Evolutionary conservation across 164 flowering plant genomes (phyloP).

Genomic region (Nymphaea thermarum): DNA sequence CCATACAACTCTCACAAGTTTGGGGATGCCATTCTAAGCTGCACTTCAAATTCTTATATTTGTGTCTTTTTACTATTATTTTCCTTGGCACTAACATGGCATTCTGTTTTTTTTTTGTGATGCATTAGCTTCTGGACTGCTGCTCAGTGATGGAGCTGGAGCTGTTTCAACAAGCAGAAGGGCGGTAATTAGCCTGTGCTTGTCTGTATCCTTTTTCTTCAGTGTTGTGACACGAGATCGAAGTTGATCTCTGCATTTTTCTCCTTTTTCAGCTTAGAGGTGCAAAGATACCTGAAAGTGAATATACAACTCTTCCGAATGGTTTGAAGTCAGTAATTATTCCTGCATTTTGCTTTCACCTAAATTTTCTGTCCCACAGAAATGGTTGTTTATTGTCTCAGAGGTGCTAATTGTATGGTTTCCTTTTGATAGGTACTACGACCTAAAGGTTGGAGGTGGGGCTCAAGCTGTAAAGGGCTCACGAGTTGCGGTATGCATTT

Average conservation of each 20-base stretch:
- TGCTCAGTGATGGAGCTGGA: conserved; percentile 35
- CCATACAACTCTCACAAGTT: neutral
- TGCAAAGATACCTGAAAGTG: conserved; percentile 86
- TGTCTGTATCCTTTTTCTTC: no score
- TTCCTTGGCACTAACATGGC: neutral
- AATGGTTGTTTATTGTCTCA: neutral
- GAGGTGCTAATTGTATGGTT: conserved; percentile 5
- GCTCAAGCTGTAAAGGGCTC: conserved; percentile 80
- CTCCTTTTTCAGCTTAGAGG: conserved; percentile 66
- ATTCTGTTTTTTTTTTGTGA: neutral
- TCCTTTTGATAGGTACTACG: conserved; percentile 62
- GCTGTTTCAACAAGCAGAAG: conserved; percentile 91
- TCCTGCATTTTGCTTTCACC: neutral
- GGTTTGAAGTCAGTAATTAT: conserved; percentile 66
- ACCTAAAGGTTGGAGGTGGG: conserved; percentile 86
- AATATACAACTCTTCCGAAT: conserved; percentile 67
- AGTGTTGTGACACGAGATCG: no score
- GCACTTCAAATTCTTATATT: neutral
- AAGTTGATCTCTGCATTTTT: neutral
- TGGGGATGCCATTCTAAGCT: neutral
- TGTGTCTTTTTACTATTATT: neutral
- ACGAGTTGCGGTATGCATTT: conserved; percentile 81
- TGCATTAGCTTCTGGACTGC: conserved; percentile 30
- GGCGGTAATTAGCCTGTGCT: conserved; percentile 39
- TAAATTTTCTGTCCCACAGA: neutral